Conservation (phyloP, 495 filamentous ascomycete species). For the Schizothecium vesticola region DNA sequence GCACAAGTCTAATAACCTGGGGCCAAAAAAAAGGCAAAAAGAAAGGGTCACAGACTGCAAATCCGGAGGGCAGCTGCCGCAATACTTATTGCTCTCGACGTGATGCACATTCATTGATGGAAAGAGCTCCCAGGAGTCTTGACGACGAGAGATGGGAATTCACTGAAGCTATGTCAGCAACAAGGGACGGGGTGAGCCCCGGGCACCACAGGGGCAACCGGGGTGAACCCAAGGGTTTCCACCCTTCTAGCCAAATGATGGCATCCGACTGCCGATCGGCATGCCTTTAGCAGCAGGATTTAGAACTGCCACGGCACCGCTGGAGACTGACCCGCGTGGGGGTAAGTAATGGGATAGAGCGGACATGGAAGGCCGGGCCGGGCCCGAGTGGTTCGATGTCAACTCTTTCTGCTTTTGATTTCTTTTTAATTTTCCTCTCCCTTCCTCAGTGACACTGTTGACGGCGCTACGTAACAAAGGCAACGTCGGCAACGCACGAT, state of each 20-base stretch:
- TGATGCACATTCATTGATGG: background rate
- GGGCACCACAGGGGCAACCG: background rate
- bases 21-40: background rate
- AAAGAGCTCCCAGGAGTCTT: background rate
- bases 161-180: background rate
- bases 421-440: background rate
- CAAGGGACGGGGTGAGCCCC: background rate
- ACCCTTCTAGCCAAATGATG: background rate
- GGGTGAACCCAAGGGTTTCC: background rate
- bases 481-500: background rate
- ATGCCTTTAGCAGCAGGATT: background rate
- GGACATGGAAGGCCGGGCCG: background rate
- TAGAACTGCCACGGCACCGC: background rate
- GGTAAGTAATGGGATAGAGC: background rate
- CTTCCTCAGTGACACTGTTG: background rate
- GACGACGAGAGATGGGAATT: background rate
- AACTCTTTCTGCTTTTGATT: background rate
- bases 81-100: background rate
- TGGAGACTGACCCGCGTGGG: background rate
- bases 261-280: background rate
- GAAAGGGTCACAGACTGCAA: background rate
- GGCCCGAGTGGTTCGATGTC: background rate
- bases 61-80: background rate
- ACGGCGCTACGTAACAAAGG: background rate
- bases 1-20: background rate